These are phyloP conservation scores for Suhomyces anneliseae DNA, from an alignment of 1,139 yeast genomes.

Conservation along the genomic window DNA sequence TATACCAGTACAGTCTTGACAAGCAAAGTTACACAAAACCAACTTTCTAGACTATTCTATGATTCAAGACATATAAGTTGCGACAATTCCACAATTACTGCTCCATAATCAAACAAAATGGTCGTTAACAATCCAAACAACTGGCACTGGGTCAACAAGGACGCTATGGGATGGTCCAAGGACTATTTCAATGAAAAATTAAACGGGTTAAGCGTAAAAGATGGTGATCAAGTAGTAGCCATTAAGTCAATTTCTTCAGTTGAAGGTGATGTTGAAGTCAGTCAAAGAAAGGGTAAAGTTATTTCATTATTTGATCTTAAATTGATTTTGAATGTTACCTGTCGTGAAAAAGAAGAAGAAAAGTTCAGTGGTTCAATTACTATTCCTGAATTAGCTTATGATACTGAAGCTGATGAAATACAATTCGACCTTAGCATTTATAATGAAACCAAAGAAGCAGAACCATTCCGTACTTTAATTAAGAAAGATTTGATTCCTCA, in stretches of 20 bases:
- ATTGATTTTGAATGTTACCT: conserved; percentile 60
- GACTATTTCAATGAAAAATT: conserved; percentile 67
- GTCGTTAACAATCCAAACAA: conserved; percentile 53
- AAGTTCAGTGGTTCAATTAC: conserved; percentile 63
- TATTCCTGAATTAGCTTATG: conserved; percentile 95
- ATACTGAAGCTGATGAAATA: conserved; percentile 78
- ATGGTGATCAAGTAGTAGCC: conserved; percentile 36
- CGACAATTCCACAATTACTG: not conserved
- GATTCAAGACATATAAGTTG: not conserved
- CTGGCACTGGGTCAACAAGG: conserved; percentile 98
- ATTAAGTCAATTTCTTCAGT: conserved; percentile 63
- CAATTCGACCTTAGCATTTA: conserved; percentile 76
- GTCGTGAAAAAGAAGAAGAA: conserved; percentile 38
- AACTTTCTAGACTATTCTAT: conserved; percentile 14
- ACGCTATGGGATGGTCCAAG: conserved; percentile 89
- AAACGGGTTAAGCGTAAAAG: conserved; percentile 45
- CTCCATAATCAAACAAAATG: conserved; percentile 24
- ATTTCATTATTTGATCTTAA: conserved; percentile 86
- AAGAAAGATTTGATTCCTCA: conserved; percentile 67
- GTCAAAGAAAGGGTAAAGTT: conserved; percentile 95
- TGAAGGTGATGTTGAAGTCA: conserved; percentile 95
- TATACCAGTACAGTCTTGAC: no score
- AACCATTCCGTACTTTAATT: conserved; percentile 51
- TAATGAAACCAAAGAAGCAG: conserved; percentile 56
- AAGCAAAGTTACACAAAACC: conserved; percentile 5